phyloP scores from a whole-genome alignment of 2,329 filamentous ascomycete species.

The Fusarium sp. region DNA sequence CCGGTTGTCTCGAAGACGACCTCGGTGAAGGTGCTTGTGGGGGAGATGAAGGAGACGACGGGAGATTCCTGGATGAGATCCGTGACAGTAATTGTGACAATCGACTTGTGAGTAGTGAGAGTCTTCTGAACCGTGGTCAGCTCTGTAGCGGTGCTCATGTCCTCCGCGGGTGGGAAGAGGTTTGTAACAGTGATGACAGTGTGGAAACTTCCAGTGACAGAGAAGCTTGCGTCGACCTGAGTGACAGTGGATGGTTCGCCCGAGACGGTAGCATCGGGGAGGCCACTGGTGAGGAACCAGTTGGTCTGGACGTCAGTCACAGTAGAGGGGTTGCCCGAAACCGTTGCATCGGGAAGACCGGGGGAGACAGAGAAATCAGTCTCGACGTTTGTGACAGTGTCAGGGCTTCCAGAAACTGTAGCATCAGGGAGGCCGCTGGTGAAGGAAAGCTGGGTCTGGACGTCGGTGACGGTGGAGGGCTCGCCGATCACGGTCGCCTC shows the following conservation, averaged over 20 bases:
- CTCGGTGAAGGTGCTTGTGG: constrained; percentile 47
- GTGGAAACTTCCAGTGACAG: constrained; percentile 28
- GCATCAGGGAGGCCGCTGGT: constrained; percentile 49
- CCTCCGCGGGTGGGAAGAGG: constrained; percentile 38
- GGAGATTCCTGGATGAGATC: constrained; percentile 22
- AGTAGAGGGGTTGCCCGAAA: constrained; percentile 44
- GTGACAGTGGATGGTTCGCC: constrained; percentile 48
- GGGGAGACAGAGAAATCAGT: constrained; percentile 36
- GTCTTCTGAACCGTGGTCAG: constrained; percentile 43
- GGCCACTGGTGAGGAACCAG: constrained; percentile 42
- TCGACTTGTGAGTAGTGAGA: constrained; percentile 38
- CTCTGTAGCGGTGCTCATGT: constrained; percentile 43
- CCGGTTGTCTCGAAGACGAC: constrained; percentile 49
- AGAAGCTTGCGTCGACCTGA: constrained; percentile 35
- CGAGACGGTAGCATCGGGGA: constrained; percentile 39
- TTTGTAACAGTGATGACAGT: constrained; percentile 48
- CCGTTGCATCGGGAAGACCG: constrained; percentile 35
- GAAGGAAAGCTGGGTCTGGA: constrained; percentile 44
- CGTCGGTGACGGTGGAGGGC: constrained; percentile 48
- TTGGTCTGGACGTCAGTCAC: constrained; percentile 46
- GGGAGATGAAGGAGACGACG: constrained; percentile 26
- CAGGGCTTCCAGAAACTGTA: constrained; percentile 47
- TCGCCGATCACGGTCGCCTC: constrained; percentile 44
- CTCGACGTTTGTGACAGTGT: constrained; percentile 45
- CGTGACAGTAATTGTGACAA: constrained; percentile 44